Evolutionary conservation across 805 yeast genomes (phyloP), one percentile per base, ranked within the genome.

Genomic region (Lachancea sp.): DNA sequence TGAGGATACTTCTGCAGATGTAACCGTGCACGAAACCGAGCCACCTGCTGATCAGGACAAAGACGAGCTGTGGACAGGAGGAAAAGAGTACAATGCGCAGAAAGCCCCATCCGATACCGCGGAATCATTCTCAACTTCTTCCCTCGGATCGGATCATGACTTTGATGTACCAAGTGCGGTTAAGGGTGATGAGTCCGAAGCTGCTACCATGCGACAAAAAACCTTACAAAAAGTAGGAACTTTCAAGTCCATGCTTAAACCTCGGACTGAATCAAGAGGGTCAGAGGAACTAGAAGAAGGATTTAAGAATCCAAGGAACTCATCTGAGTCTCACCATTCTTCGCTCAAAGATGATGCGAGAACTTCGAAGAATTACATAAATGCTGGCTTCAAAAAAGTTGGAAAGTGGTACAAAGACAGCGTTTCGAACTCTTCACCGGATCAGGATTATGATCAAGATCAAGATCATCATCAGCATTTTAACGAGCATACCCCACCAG

Each of bases 331-430:
- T 9, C 11, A 11, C 12, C 21, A 19, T 15, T 20, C 28, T 7
- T 19, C 28, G 15, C 25, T 36, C 12, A 24, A 31, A 12, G 39
- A 40, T 7, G 43, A 40, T 11, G 33, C 35, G 4, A 24, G 8
- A 58, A 54, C 23, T 8, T 54, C 69, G 2, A 65, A 63, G 41
- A 68, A 64, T 36, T 64, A 67, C 3, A 55, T 73, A 12, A 54
- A 72, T 4, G 63, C 59, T 32, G 71, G 85, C 0, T 61, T 80
- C 34, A 72, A 69, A 43, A 82, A 77, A 50, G 58, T 83, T 6
- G 84, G 83, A 1, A 78, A 74, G 46, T 80, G 90, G 86, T 83
- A 83, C 49, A 70, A 69, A 39, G 61, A 57, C 13, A 45, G 45
- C 16, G 55, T 56, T 2, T 42, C 45, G 12, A 46, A 29, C 6